These are phyloP conservation scores for Phytophthora pinifolia DNA, from an alignment of 352 stramenopile genomes.

Conservation along the genomic window DNA sequence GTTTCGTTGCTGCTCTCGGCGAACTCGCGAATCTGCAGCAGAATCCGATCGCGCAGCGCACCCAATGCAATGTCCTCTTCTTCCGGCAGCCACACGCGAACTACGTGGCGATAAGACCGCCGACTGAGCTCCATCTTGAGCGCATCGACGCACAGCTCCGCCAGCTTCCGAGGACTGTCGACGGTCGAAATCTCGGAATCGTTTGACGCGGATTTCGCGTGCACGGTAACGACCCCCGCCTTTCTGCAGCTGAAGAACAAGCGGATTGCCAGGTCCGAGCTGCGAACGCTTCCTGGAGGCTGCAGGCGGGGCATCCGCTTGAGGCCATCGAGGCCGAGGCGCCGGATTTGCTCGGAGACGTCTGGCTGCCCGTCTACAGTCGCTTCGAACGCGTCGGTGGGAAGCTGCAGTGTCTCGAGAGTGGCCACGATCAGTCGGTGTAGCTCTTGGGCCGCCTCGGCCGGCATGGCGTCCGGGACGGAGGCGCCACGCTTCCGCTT, in stretches of 20 bases:
- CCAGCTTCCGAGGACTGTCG: constrained; percentile 29
- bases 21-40: constrained; percentile 50
- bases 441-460: constrained; percentile 16
- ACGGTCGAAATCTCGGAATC: constrained; percentile 22
- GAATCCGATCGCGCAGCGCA: constrained; percentile 36
- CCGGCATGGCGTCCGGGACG: constrained; percentile 9
- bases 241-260: constrained; percentile 30
- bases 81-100: constrained; percentile 32
- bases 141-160: constrained; percentile 29
- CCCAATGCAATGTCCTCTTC: constrained; percentile 20
- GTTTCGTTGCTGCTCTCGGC: constrained; percentile 17
- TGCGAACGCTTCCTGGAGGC: constrained; percentile 29
- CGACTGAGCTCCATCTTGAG: constrained; percentile 26
- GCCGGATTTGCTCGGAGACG: constrained; percentile 10
- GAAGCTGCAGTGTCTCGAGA: constrained; percentile 17
- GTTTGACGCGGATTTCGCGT: constrained; percentile 12
- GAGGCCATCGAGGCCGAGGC: constrained; percentile 22
- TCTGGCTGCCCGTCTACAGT: not conserved
- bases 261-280: constrained; percentile 31
- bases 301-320: constrained; percentile 28
- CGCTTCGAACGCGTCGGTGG: constrained; percentile 12
- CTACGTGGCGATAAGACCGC: constrained; percentile 26
- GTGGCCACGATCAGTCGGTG: constrained; percentile 11
- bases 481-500: constrained; percentile 24
- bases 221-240: constrained; percentile 11